These are phyloP conservation scores for Atractiella rhizophila DNA, from an alignment of 768 basidiomycete species.

Conservation along the genomic window DNA sequence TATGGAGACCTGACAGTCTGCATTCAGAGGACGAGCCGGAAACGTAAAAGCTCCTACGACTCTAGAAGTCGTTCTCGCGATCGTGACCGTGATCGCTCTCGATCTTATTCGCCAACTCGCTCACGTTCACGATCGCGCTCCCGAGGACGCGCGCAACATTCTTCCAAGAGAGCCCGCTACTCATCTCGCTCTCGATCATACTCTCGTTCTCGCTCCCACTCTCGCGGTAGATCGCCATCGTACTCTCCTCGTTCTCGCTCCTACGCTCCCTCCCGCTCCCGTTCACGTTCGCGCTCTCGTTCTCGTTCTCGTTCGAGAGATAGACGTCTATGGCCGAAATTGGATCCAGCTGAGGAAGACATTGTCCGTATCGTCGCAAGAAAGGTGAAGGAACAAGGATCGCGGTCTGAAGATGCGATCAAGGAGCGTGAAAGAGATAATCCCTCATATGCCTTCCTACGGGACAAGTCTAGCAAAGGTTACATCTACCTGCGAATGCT, in stretches of 20 bases:
- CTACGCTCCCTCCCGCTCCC: constrained; percentile 15
- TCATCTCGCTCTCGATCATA: too few relatives aligned
- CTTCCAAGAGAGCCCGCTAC: too few relatives aligned
- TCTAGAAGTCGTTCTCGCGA: constrained; percentile 21
- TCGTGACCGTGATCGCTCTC: constrained; percentile 29
- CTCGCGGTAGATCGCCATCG: constrained; percentile 4
- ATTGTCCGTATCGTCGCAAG: constrained; percentile 64
- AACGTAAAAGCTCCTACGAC: too few relatives aligned
- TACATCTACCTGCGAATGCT: constrained; percentile 20
- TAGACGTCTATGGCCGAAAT: constrained; percentile 9
- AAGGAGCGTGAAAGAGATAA: constrained; percentile 85
- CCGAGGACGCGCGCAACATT: too few relatives aligned
- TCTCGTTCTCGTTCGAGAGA: constrained; percentile 24
- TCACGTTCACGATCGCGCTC: too few relatives aligned
- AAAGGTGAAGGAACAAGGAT: constrained; percentile 54
- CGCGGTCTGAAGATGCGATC: constrained; percentile 82
- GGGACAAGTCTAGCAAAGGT: constrained; percentile 20
- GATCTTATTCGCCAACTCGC: constrained; percentile 6
- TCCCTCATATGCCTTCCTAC: constrained; percentile 90
- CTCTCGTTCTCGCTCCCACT: constrained; percentile 8
- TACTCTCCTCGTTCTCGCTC: constrained; percentile 2
- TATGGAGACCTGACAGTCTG: too few relatives aligned
- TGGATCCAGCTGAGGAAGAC: constrained; percentile 45
- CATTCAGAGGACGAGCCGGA: too few relatives aligned
- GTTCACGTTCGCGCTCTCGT: constrained; percentile 20